A percentile compares a stretch with the other conserved stretches of the same genome.
Evolutionary conservation across 1,284 basidiomycete species (phyloP).

Genomic region (Ganoderma multipileum): DNA sequence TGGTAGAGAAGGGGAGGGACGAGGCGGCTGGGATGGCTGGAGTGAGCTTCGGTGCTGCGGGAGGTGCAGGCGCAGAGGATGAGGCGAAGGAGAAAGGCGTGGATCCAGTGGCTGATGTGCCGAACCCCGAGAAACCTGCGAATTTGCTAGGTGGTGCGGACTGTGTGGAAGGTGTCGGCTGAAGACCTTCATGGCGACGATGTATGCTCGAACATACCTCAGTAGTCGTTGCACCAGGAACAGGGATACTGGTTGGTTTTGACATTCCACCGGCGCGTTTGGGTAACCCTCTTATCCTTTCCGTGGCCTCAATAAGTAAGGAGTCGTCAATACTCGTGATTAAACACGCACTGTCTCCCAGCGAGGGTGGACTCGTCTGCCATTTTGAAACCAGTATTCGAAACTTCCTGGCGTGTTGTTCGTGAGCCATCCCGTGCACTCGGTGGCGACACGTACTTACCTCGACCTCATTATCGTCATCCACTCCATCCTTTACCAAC

Average conservation of each 20-base stretch:
- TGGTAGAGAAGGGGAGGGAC: slow-evolving; percentile 37
- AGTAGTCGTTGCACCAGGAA: slow-evolving; percentile 11
- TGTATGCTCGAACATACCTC: not conserved
- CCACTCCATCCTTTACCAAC: slow-evolving; percentile 63
- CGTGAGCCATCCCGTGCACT: not conserved
- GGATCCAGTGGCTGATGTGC: slow-evolving; percentile 34
- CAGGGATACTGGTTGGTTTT: slow-evolving; percentile 10
- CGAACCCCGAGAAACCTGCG: slow-evolving; percentile 57
- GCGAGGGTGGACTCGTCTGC: slow-evolving; percentile 61
- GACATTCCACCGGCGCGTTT: slow-evolving; percentile 44
- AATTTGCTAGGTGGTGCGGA: slow-evolving; percentile 44
- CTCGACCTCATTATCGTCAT: slow-evolving; percentile 46
- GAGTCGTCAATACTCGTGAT: too few relatives aligned
- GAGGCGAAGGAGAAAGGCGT: slow-evolving; percentile 31
- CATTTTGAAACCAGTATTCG: slow-evolving; percentile 55
- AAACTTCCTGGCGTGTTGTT: slow-evolving; percentile 46
- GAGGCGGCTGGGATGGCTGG: slow-evolving; percentile 28
- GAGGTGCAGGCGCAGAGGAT: slow-evolving; percentile 23
- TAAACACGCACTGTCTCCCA: slow-evolving; percentile 54
- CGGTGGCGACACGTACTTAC: slow-evolving; percentile 24
- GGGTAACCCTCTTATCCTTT: slow-evolving; percentile 64
- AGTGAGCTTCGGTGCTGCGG: slow-evolving; percentile 18
- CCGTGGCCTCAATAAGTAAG: not conserved
- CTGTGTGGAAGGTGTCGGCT: not conserved
- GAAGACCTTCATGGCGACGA: not conserved